Percentiles rank a stretch among this genome's conserved stretches.
Conservation (phyloP, 331 rosid genomes). For the Erythrophleum ivorense region DNA sequence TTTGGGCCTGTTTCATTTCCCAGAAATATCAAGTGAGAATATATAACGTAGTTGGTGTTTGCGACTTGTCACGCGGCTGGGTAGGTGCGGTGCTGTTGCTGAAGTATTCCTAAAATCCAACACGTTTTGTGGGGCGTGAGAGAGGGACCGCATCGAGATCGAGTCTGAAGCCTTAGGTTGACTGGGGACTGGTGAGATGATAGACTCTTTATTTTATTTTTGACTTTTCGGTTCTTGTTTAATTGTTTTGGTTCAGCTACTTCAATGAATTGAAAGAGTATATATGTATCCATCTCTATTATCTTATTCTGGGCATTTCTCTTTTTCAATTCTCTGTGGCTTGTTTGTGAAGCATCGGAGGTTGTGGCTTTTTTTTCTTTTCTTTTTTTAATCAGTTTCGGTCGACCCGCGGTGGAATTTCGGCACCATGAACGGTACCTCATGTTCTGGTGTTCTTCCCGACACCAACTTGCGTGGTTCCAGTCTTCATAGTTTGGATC, state of each 20-base stretch:
- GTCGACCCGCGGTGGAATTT: conserved; percentile 13
- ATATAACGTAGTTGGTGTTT: not conserved
- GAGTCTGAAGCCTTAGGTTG: conserved; percentile 6
- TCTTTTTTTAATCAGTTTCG: not conserved
- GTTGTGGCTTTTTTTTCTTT: not conserved
- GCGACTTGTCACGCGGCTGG: not conserved
- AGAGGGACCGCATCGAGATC: not conserved
- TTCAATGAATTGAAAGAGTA: not conserved
- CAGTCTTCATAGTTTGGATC: conserved; percentile 42
- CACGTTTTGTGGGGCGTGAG: not conserved
- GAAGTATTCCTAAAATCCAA: too few relatives aligned
- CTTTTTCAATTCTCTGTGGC: not conserved
- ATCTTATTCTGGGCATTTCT: not conserved
- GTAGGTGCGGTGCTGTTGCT: not conserved
- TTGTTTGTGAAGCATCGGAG: conserved; percentile 2
- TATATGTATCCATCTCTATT: not conserved
- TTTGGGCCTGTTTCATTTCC: not conserved
- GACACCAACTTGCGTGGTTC: conserved; percentile 36
- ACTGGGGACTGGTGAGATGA: not conserved
- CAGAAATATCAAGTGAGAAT: not conserved
- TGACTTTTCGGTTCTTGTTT: conserved; percentile 4
- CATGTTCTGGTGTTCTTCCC: conserved; percentile 52
- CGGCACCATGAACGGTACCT: conserved; percentile 53
- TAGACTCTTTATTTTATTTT: not conserved
- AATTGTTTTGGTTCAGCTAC: not conserved